Evolutionary conservation across 306 rosid genomes (phyloP).

Genomic region (Lagenaria siceraria): DNA sequence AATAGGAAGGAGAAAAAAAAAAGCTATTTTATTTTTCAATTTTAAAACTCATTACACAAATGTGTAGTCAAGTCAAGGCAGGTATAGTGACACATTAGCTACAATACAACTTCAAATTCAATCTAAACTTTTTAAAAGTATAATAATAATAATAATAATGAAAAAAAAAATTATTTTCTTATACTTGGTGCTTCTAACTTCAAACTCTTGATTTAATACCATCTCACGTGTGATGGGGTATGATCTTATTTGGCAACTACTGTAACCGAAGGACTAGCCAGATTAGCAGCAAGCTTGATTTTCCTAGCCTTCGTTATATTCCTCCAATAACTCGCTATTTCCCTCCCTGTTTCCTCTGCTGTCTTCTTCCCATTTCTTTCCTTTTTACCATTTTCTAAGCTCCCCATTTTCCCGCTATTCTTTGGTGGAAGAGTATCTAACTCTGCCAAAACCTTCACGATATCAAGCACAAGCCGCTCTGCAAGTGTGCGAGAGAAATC

Average conservation of each 20-base stretch:
- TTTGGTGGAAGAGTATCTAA: constrained; percentile 5
- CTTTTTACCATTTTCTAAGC: neutral
- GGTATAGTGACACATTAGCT: neutral
- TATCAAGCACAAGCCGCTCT: neutral
- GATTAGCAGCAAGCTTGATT: neutral
- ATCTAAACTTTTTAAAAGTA: neutral
- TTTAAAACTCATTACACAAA: neutral
- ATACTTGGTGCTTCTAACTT: neutral
- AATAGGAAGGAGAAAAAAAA: too few species aligned
- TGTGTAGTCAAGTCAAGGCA: neutral
- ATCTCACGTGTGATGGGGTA: neutral
- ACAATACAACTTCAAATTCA: neutral
- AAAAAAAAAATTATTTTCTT: neutral
- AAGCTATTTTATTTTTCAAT: neutral
- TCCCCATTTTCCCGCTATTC: neutral
- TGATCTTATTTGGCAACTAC: neutral
- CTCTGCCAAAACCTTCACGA: neutral
- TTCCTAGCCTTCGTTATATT: neutral
- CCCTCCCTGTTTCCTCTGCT: neutral
- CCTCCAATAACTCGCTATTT: neutral
- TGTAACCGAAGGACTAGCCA: neutral
- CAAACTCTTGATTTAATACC: neutral
- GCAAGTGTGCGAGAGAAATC: constrained; percentile 6
- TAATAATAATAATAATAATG: neutral
- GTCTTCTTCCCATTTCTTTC: neutral